phyloP scores from a whole-genome alignment of 2,329 filamentous ascomycete genomes.

The Cryphonectria nitschkei region DNA sequence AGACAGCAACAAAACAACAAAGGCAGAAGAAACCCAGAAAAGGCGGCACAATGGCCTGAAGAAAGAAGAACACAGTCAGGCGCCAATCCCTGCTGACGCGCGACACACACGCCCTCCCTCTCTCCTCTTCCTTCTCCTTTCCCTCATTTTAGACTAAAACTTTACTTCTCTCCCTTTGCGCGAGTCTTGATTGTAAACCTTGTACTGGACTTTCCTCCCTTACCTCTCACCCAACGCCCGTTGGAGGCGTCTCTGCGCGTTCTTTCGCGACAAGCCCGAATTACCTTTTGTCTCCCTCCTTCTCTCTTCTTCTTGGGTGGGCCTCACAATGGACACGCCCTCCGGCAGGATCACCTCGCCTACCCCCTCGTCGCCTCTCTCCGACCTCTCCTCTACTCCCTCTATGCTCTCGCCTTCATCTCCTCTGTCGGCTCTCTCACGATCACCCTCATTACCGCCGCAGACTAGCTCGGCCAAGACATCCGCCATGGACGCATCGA shows the following conservation, averaged over 20 bases:
- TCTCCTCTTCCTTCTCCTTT: slow-evolving; percentile 7
- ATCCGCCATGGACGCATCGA: slow-evolving; percentile 41
- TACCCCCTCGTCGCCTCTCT: slow-evolving; percentile 59
- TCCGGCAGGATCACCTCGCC: slow-evolving; percentile 46
- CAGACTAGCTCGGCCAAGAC: slow-evolving; percentile 1
- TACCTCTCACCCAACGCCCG: slow-evolving; percentile 4
- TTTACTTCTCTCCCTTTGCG: slow-evolving; percentile 5
- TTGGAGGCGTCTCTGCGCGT: slow-evolving; percentile 6
- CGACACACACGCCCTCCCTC: neutral
- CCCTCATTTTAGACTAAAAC: slow-evolving; percentile 10
- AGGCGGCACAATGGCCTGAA: slow-evolving; percentile 19
- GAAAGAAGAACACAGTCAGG: slow-evolving; percentile 8
- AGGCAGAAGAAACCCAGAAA: neutral
- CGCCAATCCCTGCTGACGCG: slow-evolving; percentile 13
- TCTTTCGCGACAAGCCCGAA: slow-evolving; percentile 2
- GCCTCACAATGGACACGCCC: slow-evolving; percentile 22
- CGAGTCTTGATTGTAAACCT: neutral
- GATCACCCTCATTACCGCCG: slow-evolving; percentile 55
- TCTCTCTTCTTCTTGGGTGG: neutral
- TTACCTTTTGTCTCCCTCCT: neutral
- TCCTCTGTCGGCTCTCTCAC: slow-evolving; percentile 57
- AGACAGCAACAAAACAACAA: neutral
- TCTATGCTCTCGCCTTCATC: slow-evolving; percentile 52
- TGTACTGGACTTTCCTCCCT: slow-evolving; percentile 6
- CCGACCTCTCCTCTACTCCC: slow-evolving; percentile 55